phyloP scores from a whole-genome alignment of 371 early-diverging fungal genomes.

The Mortierella sp. region DNA sequence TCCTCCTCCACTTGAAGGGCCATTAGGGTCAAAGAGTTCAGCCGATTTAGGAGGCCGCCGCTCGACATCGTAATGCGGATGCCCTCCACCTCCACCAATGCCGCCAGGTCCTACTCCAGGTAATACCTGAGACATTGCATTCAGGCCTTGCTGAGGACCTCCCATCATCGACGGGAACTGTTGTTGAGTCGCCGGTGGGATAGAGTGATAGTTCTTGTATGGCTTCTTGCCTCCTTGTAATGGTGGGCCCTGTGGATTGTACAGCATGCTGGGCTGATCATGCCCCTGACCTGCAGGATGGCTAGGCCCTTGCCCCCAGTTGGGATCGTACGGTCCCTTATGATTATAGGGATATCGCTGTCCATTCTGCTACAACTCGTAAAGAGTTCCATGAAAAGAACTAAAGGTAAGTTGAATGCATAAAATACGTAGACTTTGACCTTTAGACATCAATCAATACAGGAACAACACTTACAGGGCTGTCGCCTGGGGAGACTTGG shows the following conservation, averaged over 20 bases:
- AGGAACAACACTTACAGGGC: conserved; percentile 21
- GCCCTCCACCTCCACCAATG: conserved; percentile 5
- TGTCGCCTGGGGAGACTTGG: conserved; percentile 26
- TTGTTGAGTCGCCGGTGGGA: conserved; percentile 16
- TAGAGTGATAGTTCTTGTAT: conserved; percentile 22
- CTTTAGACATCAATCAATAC: background rate
- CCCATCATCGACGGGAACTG: conserved; percentile 13
- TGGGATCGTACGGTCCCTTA: conserved; percentile 27
- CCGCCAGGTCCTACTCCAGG: conserved; percentile 13
- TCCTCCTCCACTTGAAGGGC: conserved; percentile 14
- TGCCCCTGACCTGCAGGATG: conserved; percentile 11
- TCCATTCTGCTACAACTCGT: conserved; percentile 12
- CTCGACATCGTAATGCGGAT: conserved; percentile 36
- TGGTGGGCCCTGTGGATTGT: conserved; percentile 19
- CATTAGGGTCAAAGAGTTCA: conserved; percentile 51
- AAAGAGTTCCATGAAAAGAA: too few species aligned
- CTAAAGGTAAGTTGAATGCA: too few species aligned
- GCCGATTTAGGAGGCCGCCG: conserved; percentile 51
- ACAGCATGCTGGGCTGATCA: conserved; percentile 24
- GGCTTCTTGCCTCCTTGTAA: conserved; percentile 26
- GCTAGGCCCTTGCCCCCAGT: conserved; percentile 29
- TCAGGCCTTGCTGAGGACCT: conserved; percentile 2
- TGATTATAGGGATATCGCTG: conserved; percentile 24
- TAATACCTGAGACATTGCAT: conserved; percentile 4
- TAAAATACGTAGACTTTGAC: too few species aligned